phyloP scores from a whole-genome alignment of 225 moss, liverwort and hornwort species.

The Physcomitrium patens region DNA sequence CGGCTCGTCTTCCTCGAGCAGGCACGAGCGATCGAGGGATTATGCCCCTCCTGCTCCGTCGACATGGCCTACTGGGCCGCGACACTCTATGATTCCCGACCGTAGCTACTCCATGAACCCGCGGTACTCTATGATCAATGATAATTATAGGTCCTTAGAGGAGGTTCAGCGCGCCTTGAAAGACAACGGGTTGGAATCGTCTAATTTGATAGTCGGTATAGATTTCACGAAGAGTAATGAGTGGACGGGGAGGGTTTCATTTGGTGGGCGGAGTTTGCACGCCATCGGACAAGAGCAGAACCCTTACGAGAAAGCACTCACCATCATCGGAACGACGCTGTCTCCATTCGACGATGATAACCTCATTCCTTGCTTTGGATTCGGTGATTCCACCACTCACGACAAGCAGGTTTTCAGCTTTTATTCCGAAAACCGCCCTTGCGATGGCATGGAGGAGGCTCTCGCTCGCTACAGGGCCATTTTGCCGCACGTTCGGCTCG shows the following conservation, averaged over 20 bases:
- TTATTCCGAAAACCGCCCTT: slow-evolving; percentile 65
- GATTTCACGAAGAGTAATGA: slow-evolving; percentile 70
- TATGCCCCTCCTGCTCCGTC: not conserved
- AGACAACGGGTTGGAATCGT: slow-evolving; percentile 56
- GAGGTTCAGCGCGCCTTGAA: slow-evolving; percentile 54
- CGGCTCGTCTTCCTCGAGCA: slow-evolving; percentile 28
- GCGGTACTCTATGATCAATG: slow-evolving; percentile 38
- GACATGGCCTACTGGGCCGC: slow-evolving; percentile 23
- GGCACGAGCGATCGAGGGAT: slow-evolving; percentile 1
- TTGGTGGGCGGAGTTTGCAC: slow-evolving; percentile 53
- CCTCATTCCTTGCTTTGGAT: slow-evolving; percentile 91
- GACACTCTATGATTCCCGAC: not conserved
- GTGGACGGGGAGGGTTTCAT: slow-evolving; percentile 57
- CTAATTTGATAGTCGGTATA: slow-evolving; percentile 59
- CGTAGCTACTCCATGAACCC: not conserved
- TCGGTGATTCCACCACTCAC: slow-evolving; percentile 84
- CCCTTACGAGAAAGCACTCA: slow-evolving; percentile 55
- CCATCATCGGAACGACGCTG: slow-evolving; percentile 46
- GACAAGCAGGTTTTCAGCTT: slow-evolving; percentile 92
- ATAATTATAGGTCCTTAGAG: slow-evolving; percentile 40
- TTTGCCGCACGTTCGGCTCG: slow-evolving; percentile 59
- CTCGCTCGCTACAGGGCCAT: slow-evolving; percentile 65
- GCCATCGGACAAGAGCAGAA: slow-evolving; percentile 40
- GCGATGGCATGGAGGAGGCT: slow-evolving; percentile 82
- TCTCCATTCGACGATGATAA: slow-evolving; percentile 65